Evolutionary conservation across 1,284 basidiomycete genomes (phyloP).

Genomic region (Rhodotorula sp.): DNA sequence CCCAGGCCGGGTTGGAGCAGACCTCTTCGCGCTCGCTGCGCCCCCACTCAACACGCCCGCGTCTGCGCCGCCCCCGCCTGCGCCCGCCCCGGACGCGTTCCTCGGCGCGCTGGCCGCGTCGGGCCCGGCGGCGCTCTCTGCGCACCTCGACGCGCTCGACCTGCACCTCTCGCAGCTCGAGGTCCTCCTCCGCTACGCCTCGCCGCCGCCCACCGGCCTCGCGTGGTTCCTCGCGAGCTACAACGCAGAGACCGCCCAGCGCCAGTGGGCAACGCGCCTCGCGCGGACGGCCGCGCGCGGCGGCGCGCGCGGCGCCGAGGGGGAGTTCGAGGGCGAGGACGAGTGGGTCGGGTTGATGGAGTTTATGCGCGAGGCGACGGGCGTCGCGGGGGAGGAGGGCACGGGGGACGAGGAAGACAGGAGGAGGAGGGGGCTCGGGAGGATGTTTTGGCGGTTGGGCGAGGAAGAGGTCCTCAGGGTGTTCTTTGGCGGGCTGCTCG

Average conservation of each 20-base stretch:
- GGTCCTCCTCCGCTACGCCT: slow-evolving; percentile 81
- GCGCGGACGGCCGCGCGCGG: slow-evolving; percentile 65
- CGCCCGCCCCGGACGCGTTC: slow-evolving; percentile 71
- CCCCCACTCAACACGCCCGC: not conserved
- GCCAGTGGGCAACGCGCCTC: slow-evolving; percentile 82
- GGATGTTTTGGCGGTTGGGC: slow-evolving; percentile 74
- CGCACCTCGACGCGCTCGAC: slow-evolving; percentile 83
- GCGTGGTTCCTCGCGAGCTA: slow-evolving; percentile 82
- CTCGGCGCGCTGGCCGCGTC: slow-evolving; percentile 54
- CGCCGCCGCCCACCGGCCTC: slow-evolving; percentile 64
- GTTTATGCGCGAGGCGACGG: slow-evolving; percentile 72
- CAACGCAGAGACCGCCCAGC: slow-evolving; percentile 67
- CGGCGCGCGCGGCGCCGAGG: slow-evolving; percentile 27
- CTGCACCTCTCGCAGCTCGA: slow-evolving; percentile 91
- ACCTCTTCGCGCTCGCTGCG: slow-evolving; percentile 20
- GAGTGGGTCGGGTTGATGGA: slow-evolving; percentile 83
- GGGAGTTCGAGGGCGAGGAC: slow-evolving; percentile 62
- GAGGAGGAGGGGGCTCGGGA: slow-evolving; percentile 49
- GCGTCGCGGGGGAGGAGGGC: slow-evolving; percentile 51
- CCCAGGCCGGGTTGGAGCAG: not conserved
- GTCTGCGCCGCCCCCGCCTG: not conserved
- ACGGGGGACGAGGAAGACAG: slow-evolving; percentile 47
- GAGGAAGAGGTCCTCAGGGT: slow-evolving; percentile 71
- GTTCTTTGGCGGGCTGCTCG: slow-evolving; percentile 79
- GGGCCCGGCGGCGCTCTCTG: slow-evolving; percentile 66